Conservation (phyloP, 768 basidiomycete species). For the Amanita rimosa region DNA sequence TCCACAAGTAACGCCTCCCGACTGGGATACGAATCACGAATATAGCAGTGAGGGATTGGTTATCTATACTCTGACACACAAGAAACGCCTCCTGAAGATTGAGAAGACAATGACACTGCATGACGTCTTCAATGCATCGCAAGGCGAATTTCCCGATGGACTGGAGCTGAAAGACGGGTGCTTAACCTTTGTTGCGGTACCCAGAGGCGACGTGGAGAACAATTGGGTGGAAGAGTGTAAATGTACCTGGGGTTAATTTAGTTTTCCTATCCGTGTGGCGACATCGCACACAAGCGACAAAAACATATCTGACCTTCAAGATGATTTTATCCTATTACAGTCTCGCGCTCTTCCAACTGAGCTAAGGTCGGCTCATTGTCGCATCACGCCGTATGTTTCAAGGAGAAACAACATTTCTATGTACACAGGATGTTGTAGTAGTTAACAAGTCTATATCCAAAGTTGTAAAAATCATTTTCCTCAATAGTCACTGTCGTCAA, state of each 20-base stretch:
- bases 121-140: slow-evolving; percentile 60
- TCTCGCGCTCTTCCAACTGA: slow-evolving; percentile 43
- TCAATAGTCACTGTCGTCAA: too few species aligned
- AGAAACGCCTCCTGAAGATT: slow-evolving; percentile 75
- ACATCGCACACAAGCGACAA: too few species aligned
- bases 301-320: slow-evolving; percentile 35
- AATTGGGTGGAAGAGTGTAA: slow-evolving; percentile 90
- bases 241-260: slow-evolving; percentile 24
- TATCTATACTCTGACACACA: slow-evolving; percentile 74
- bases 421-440: too few species aligned
- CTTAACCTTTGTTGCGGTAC: slow-evolving; percentile 68
- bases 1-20: slow-evolving; percentile 45
- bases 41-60: slow-evolving; percentile 56
- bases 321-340: slow-evolving; percentile 29
- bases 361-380: slow-evolving; percentile 25
- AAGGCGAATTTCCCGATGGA: slow-evolving; percentile 58
- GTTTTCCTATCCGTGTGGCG: too few species aligned
- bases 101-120: slow-evolving; percentile 83
- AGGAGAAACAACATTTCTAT: too few species aligned
- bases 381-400: too few species aligned
- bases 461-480: too few species aligned
- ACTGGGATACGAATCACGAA: slow-evolving; percentile 68
- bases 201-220: slow-evolving; percentile 64
- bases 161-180: slow-evolving; percentile 78
- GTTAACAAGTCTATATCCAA: too few species aligned